Percentiles rank a stretch among this genome's conserved stretches.
phyloP scores from a whole-genome alignment of 192 early-diverging fungal species.

The Rhizophlyctis rosea region DNA sequence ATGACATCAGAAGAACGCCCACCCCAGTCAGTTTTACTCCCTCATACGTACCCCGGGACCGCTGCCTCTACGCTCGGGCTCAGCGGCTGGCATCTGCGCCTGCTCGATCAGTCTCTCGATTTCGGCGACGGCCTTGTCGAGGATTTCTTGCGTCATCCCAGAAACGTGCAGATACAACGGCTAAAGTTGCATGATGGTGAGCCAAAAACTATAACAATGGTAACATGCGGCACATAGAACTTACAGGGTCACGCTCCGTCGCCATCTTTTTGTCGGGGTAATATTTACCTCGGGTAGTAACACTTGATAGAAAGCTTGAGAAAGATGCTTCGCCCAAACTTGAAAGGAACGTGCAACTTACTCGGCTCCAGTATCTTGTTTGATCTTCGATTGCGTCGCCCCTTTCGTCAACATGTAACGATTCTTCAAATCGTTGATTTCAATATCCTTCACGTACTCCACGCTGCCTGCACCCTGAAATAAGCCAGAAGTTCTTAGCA shows the following conservation, averaged over 20 bases:
- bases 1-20: no score
- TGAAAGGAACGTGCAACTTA: constrained; percentile 41
- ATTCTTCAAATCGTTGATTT: constrained; percentile 81
- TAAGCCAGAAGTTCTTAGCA: not conserved
- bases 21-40: no score
- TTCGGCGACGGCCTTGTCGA: constrained; percentile 70
- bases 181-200: constrained; percentile 5
- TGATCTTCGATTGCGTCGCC: constrained; percentile 68
- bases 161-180: constrained; percentile 76
- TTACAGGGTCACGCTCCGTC: constrained; percentile 66
- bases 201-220: constrained; percentile 1
- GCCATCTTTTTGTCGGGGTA: constrained; percentile 71
- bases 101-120: constrained; percentile 75
- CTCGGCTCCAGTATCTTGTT: constrained; percentile 74
- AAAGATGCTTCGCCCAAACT: no score
- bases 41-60: no score
- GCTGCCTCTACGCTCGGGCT: constrained; percentile 3
- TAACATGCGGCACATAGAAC: constrained; percentile 2
- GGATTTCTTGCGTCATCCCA: constrained; percentile 58
- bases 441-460: constrained; percentile 59
- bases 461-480: constrained; percentile 6
- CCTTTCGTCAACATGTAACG: constrained; percentile 77
- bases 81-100: constrained; percentile 33
- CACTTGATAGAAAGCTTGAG: constrained; percentile 27
- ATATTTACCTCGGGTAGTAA: constrained; percentile 81